Base-by-base conservation (phyloP, 495 filamentous ascomycete species). In the Sporormia fimetaria region DNA sequence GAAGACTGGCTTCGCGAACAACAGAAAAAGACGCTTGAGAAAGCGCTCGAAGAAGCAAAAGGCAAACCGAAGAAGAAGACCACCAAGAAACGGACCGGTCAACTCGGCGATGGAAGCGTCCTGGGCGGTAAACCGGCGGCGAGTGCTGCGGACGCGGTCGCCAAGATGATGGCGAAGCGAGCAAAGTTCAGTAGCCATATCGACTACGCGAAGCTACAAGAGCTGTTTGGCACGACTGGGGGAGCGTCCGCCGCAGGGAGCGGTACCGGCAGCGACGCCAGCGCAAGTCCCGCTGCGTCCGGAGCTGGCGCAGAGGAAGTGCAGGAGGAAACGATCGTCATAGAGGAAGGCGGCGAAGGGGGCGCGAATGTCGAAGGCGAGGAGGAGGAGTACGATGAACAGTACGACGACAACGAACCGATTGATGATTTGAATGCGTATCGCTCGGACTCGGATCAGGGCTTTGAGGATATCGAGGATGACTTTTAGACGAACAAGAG, bases 1-100 rank as follows among this genome's bases (percentile, higher is more conserved):
- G 81, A 84, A 53, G 83, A 88, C 37, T 98, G 83, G 63, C 67
- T 98, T 25, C 80, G 87, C 4, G 69, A 74, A 16, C 74, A 87
- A 58, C 83, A 94, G 57, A 73, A 77, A 33, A 88, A 86, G 59
- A 66, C 71, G 3, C 73, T 85, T 24, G 71, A 78, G 22, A 67
- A 74, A 38, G 74, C 78, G 39, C 60, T 85, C 15, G 64, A 59
- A 6, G 68, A 76, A 54, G 63, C 66, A 12, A 58, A 57, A 6
- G 57, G 56, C 25, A 45, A 41, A n/a, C 12, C 20, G 18, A 44
- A 42, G 23, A 51, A 47, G 30, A 12, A 22, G 21, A 40, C 36
- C 22, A 29, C 16, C 23, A 62, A 65, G 11, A 59, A 64, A 44
- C 71, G 69, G 52, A 70, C 67, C 47, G 62, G 68, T 8, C 63